These are phyloP conservation scores for Lactarius deliciosus DNA, from an alignment of 768 basidiomycete genomes.

Conservation along the genomic window DNA sequence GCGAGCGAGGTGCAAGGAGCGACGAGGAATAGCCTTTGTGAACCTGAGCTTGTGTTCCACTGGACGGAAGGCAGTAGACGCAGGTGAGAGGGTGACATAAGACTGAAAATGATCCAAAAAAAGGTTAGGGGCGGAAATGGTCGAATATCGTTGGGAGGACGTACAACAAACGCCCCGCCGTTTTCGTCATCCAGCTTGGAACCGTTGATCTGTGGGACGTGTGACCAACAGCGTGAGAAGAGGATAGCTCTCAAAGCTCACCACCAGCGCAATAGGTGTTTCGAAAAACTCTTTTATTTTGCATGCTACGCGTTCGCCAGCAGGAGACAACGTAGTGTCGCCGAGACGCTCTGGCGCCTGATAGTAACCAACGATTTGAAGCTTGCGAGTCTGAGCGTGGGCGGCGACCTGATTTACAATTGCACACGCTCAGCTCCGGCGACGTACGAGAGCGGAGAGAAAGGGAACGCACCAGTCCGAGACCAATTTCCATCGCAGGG, in stretches of 20 bases:
- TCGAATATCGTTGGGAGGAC: background rate
- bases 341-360: conserved; percentile 67
- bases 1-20: conserved; percentile 50
- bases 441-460: background rate
- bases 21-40: conserved; percentile 38
- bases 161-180: conserved; percentile 21
- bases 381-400: conserved; percentile 53
- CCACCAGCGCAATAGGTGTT: conserved; percentile 69
- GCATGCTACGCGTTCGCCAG: conserved; percentile 61
- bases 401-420: conserved; percentile 48
- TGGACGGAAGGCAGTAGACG: background rate
- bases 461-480: conserved; percentile 58
- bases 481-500: conserved; percentile 84
- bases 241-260: conserved; percentile 36
- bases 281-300: conserved; percentile 54
- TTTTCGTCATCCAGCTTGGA: conserved; percentile 15
- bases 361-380: conserved; percentile 70
- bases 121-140: background rate
- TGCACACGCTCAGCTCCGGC: background rate
- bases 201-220: conserved; percentile 46
- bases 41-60: conserved; percentile 9
- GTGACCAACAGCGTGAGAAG: conserved; percentile 40
- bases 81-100: background rate
- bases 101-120: background rate
- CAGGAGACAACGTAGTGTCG: conserved; percentile 59